phyloP scores from a whole-genome alignment of 176 grass and related monocot species.

The Chloris gayana region DNA sequence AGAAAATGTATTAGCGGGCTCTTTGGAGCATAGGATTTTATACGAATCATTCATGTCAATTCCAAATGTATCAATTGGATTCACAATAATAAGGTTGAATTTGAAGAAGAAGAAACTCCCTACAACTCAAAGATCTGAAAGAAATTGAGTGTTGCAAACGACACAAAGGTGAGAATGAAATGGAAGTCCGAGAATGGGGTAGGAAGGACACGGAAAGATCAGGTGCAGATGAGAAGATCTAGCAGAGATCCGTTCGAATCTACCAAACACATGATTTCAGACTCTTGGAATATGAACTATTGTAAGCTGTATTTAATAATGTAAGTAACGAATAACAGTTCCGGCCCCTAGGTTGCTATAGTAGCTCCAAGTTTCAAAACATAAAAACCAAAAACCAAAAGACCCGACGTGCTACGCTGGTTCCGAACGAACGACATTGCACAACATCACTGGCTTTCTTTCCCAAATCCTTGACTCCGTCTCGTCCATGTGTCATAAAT shows the following conservation, averaged over 20 bases:
- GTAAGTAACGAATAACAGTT: slow-evolving; percentile 30
- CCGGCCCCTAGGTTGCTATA: slow-evolving; percentile 1
- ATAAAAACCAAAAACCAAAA: slow-evolving; percentile 34
- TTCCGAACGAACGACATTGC: slow-evolving; percentile 4
- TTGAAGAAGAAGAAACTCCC: too few relatives aligned
- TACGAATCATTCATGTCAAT: too few relatives aligned
- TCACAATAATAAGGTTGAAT: too few relatives aligned
- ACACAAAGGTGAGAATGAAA: not conserved
- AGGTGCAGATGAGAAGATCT: not conserved
- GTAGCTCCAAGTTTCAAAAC: slow-evolving; percentile 59
- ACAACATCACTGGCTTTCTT: not conserved
- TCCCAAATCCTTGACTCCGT: not conserved
- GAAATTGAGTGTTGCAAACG: not conserved
- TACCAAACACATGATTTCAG: not conserved
- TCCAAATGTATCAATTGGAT: too few relatives aligned
- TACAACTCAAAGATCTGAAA: too few relatives aligned
- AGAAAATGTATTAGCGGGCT: too few relatives aligned
- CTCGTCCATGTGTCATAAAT: slow-evolving; percentile 43
- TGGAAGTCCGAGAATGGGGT: too few relatives aligned
- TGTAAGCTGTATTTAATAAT: slow-evolving; percentile 42
- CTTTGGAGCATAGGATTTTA: too few relatives aligned
- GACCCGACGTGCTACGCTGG: slow-evolving; percentile 5
- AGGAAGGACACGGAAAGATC: not conserved
- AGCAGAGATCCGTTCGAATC: slow-evolving; percentile 24
- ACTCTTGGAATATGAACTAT: slow-evolving; percentile 17